phyloP scores from a whole-genome alignment of 2,329 filamentous ascomycete genomes.

The Fusarium torulosum region DNA sequence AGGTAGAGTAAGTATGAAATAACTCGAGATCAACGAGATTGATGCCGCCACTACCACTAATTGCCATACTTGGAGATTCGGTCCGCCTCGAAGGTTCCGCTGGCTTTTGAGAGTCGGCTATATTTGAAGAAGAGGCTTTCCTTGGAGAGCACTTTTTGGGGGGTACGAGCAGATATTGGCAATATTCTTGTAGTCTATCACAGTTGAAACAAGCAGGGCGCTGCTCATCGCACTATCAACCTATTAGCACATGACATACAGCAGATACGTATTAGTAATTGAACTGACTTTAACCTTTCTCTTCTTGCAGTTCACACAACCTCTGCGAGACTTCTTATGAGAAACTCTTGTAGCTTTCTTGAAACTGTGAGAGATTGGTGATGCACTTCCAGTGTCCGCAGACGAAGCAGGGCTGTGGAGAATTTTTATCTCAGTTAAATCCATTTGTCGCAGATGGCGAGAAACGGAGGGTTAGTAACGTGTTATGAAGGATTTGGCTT shows the following conservation, averaged over 20 bases:
- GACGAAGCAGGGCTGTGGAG: neutral
- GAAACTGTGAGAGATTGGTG: neutral
- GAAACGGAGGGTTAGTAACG: neutral
- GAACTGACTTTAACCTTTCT: conserved; percentile 8
- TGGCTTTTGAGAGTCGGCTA: neutral
- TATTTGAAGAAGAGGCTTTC: no score
- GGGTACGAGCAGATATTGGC: neutral
- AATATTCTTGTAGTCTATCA: neutral
- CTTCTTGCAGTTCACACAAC: neutral
- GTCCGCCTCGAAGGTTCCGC: neutral
- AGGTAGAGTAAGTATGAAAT: neutral
- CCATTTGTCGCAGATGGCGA: neutral
- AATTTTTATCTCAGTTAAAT: neutral
- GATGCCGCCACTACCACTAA: neutral
- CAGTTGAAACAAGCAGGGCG: conserved; percentile 10
- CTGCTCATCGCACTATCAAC: conserved; percentile 3
- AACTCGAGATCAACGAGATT: conserved; percentile 7
- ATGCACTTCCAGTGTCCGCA: neutral
- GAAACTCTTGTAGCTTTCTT: neutral
- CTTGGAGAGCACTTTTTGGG: neutral
- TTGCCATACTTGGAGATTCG: neutral
- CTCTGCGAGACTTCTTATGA: conserved; percentile 4
- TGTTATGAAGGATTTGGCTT: neutral
- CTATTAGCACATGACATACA: neutral
- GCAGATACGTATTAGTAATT: accelerated